Evolutionary conservation across 163 green algal genomes (phyloP).

Genomic region (Prototheca cutis): DNA sequence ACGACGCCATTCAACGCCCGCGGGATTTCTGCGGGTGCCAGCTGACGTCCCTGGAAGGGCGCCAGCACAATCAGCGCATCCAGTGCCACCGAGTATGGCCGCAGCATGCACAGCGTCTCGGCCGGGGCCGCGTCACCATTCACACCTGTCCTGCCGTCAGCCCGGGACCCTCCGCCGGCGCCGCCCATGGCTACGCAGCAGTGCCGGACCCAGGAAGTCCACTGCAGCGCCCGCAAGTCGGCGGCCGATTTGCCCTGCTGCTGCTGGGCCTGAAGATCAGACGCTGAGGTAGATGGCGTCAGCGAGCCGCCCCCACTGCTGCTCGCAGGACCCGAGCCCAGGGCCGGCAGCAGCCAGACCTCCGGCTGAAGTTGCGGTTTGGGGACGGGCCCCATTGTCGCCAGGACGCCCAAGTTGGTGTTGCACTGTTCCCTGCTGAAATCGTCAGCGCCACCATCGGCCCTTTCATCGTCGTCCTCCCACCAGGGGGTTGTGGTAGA

Average conservation of each 20-base stretch:
- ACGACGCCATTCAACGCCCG: slow-evolving; percentile 44
- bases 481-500: slow-evolving; percentile 24
- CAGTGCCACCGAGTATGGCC: slow-evolving; percentile 28
- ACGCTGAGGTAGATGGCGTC: too few species aligned
- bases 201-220: slow-evolving; percentile 41
- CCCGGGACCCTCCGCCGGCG: background rate
- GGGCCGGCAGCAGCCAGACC: slow-evolving; percentile 14
- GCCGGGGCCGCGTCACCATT: slow-evolving; percentile 3
- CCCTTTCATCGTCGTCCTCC: background rate
- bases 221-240: slow-evolving; percentile 41
- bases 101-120: slow-evolving; percentile 14
- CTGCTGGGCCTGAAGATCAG: background rate
- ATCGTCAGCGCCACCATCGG: too few species aligned
- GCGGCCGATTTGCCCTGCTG: slow-evolving; percentile 10
- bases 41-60: too few species aligned
- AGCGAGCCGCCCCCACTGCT: background rate
- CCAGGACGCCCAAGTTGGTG: too few species aligned
- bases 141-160: too few species aligned
- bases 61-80: too few species aligned
- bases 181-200: slow-evolving; percentile 13
- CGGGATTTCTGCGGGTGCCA: slow-evolving; percentile 21
- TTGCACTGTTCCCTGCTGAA: too few species aligned
- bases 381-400: background rate
- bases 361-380: background rate
- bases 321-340: slow-evolving; percentile 2